phyloP scores from a whole-genome alignment of 805 yeast species.

The Saccharomycopsis amapae region DNA sequence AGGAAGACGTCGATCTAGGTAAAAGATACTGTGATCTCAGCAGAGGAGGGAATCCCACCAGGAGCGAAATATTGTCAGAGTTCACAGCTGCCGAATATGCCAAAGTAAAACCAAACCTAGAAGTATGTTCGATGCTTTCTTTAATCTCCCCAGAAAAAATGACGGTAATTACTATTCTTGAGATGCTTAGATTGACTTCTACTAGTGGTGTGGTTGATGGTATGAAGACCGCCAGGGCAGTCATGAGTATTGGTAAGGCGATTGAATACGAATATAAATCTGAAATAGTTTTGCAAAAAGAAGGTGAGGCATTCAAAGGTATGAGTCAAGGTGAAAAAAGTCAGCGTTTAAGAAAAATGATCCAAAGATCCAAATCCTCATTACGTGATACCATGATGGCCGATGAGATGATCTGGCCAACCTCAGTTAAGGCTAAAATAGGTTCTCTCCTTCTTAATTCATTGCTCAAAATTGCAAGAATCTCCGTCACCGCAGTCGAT shows the following conservation, averaged over 20 bases:
- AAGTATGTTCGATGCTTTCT: constrained; percentile 71
- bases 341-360: constrained; percentile 34
- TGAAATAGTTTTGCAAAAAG: constrained; percentile 52
- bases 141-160: constrained; percentile 73
- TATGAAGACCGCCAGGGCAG: constrained; percentile 76
- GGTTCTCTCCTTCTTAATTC: constrained; percentile 76
- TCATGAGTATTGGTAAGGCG: constrained; percentile 73
- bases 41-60: too few relatives aligned
- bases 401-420: constrained; percentile 44
- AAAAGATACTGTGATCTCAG: constrained; percentile 25
- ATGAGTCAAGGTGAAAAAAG: constrained; percentile 38
- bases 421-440: constrained; percentile 53
- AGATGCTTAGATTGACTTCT: constrained; percentile 63
- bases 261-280: constrained; percentile 79
- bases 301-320: constrained; percentile 47
- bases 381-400: constrained; percentile 34
- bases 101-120: constrained; percentile 34
- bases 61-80: background rate
- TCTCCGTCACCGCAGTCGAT: constrained; percentile 71
- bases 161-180: constrained; percentile 79
- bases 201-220: constrained; percentile 76
- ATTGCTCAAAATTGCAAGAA: constrained; percentile 74
- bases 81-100: background rate
- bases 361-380: constrained; percentile 32
- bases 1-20: constrained; percentile 57